phyloP scores from a whole-genome alignment of 805 yeast genomes.

The Spathaspora sp. region DNA sequence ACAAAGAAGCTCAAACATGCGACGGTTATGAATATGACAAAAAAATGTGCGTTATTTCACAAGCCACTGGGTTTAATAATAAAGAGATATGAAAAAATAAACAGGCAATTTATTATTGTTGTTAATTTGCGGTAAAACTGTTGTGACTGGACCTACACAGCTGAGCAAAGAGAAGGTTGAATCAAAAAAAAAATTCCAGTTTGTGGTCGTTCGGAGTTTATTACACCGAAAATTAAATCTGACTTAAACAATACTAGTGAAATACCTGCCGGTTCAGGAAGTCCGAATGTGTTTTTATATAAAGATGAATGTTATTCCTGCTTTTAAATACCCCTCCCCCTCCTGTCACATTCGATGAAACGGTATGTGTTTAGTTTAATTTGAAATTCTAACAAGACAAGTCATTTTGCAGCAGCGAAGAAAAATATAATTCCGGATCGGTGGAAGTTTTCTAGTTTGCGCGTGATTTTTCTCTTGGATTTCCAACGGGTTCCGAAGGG shows the following conservation, averaged over 20 bases:
- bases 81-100: not conserved
- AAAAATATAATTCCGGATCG: too few species aligned
- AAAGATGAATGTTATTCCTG: not conserved
- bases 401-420: too few species aligned
- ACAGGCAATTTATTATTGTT: not conserved
- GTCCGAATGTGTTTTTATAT: not conserved
- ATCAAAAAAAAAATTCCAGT: not conserved
- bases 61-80: not conserved
- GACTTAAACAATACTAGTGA: not conserved
- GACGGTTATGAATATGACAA: not conserved
- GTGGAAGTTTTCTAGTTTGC: too few species aligned
- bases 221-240: constrained; percentile 3
- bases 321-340: not conserved
- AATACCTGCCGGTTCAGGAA: not conserved
- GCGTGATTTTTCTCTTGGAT: too few species aligned
- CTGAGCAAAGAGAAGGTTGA: not conserved
- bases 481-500: too few species aligned
- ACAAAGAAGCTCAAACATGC: not conserved
- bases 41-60: not conserved
- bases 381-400: too few species aligned
- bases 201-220: constrained; percentile 1
- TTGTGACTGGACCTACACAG: not conserved
- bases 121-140: not conserved
- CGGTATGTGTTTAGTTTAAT: too few species aligned
- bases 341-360: not conserved